Conservation (phyloP, 164 flowering plant genomes). For the Dillenia turbinata region DNA sequence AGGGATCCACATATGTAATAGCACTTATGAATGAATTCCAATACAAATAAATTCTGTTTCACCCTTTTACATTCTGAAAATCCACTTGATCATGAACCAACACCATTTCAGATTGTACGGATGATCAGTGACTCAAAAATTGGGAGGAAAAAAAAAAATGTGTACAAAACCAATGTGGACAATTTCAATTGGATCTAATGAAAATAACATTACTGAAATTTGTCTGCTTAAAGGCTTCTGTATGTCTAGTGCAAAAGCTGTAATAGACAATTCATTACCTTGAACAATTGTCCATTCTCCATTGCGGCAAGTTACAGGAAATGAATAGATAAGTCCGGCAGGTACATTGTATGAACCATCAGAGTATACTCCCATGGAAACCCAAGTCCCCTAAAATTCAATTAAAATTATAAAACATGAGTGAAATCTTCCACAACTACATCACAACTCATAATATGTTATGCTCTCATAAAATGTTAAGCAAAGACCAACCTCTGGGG, state of each 20-base stretch:
- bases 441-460: not conserved
- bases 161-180: not conserved
- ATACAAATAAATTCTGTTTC: too few relatives aligned
- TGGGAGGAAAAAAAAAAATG: not conserved
- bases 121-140: too few relatives aligned
- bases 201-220: not conserved
- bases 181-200: not conserved
- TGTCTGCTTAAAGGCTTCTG: too few relatives aligned
- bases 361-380: constrained; percentile 99
- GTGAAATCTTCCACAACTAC: not conserved
- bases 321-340: constrained; percentile 91
- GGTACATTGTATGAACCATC: constrained; percentile 98
- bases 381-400: constrained; percentile 77
- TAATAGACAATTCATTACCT: constrained; percentile 38
- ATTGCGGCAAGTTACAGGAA: constrained; percentile 83
- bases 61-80: too few relatives aligned
- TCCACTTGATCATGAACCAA: too few relatives aligned
- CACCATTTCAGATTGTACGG: not conserved
- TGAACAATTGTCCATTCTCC: constrained; percentile 96
- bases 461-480: not conserved
- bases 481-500: constrained; percentile 66
- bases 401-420: not conserved
- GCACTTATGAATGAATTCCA: too few relatives aligned
- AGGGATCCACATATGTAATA: too few relatives aligned
- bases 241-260: too few relatives aligned